These are phyloP conservation scores for Endoconidiophora polonica DNA, from an alignment of 2,329 filamentous ascomycete species.

Conservation along the genomic window DNA sequence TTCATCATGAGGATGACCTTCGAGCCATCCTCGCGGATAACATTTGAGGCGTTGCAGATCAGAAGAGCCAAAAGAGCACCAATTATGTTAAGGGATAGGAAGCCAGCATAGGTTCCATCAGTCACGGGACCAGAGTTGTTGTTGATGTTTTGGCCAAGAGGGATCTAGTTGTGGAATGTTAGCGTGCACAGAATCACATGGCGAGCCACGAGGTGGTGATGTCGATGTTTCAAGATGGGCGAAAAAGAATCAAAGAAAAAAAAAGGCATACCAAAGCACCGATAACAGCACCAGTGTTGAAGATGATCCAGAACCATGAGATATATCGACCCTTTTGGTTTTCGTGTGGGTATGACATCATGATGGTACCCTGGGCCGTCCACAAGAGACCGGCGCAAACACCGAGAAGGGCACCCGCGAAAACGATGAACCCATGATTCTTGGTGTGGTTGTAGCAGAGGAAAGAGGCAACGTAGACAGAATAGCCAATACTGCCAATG, in stretches of 20 bases:
- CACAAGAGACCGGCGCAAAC: constrained; percentile 66
- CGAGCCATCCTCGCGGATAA: constrained; percentile 62
- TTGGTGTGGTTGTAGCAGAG: constrained; percentile 52
- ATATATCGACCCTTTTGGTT: constrained; percentile 74
- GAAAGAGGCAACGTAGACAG: constrained; percentile 55
- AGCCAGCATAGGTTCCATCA: constrained; percentile 76
- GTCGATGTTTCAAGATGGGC: background rate
- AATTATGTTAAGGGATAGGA: constrained; percentile 64
- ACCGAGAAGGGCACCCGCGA: constrained; percentile 60
- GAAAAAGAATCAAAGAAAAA: too few species aligned
- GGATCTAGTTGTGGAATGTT: constrained; percentile 29
- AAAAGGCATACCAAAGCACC: constrained; percentile 40
- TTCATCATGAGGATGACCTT: constrained; percentile 80
- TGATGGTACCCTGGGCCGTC: constrained; percentile 70
- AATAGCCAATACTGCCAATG: constrained; percentile 62
- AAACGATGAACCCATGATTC: constrained; percentile 56
- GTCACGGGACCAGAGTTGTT: constrained; percentile 35
- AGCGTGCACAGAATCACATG: background rate
- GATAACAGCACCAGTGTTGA: constrained; percentile 81
- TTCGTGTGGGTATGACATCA: constrained; percentile 80
- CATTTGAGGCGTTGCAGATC: constrained; percentile 53
- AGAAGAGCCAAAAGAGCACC: constrained; percentile 54
- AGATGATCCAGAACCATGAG: constrained; percentile 86
- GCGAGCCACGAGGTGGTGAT: background rate
- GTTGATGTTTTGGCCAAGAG: constrained; percentile 57